Evolutionary conservation across 148 eudicot genomes (phyloP), one percentile per base, ranked within the genome.

Genomic region (Vaccinium macrocarpon): DNA sequence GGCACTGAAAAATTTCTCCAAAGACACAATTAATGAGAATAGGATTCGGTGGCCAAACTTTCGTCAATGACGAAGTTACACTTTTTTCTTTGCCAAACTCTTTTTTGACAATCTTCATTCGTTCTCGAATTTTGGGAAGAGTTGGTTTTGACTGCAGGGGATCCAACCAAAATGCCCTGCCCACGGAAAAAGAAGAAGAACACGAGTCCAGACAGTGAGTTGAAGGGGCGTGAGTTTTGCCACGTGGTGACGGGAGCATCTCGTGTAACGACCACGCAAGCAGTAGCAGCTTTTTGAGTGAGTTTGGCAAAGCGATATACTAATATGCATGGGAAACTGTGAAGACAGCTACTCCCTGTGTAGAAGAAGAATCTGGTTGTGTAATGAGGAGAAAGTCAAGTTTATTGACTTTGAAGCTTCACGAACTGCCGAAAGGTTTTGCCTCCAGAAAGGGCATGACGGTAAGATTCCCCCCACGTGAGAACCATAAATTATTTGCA

Each of bases 21-120:
- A 53, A 42, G 46, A 42, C 14, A 2, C 56, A 0, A 53, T 13
- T 11, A 53, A 57, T 5, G 66, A 59, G 2, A 59, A 59, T 59
- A 6, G 66, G 72, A 66, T 66, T 66, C 72, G 72, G 72, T 66
- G 72, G 72, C 72, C 72, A 66, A 66, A 66, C 72, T 66, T 66
- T 66, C 35, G 35, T 66, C 27, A 66, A 27, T 66, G 16, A 66
- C 35, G 12, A 27, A 66, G 72, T 27, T 66, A n/a, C 35, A 32
- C 35, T 32, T 32, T 32, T 32, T 51, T 51, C 13, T 25, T 66
- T 27, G 72, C 72, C 72, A 23, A 66, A 66, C 72, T 29, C 35
- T 27, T 25, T 66, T 25, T 66, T 66, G 72, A 66, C 72, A 66
- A 66, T 25, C 32, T 25, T 25, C 35, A 66, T 66, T 64, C 10